Conservation (phyloP, 345 rosid species). For the Jatropha curcas region DNA sequence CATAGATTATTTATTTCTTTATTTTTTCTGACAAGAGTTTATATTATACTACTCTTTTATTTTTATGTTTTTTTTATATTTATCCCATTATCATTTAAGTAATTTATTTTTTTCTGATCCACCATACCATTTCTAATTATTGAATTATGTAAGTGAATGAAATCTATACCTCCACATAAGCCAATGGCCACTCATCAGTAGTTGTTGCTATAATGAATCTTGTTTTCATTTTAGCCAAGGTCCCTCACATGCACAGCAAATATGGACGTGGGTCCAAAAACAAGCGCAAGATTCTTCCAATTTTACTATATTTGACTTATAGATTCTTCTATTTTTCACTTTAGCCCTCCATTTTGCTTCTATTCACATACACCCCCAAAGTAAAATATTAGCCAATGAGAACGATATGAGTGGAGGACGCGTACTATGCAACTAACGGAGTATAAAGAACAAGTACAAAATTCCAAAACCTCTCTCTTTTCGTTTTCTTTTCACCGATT, state of each 20-base stretch:
- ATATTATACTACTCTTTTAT: too few species aligned
- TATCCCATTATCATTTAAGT: too few species aligned
- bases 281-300: not conserved
- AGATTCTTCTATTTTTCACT: not conserved
- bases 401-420: slow-evolving; percentile 10
- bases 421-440: not conserved
- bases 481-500: slow-evolving; percentile 10
- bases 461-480: slow-evolving; percentile 6
- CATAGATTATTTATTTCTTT: too few species aligned
- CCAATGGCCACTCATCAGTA: too few species aligned
- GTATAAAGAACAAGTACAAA: slow-evolving; percentile 3
- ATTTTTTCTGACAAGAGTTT: too few species aligned
- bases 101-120: too few species aligned
- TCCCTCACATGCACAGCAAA: not conserved
- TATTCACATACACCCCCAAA: not conserved
- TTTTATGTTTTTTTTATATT: too few species aligned
- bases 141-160: not conserved
- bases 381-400: not conserved
- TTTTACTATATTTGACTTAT: not conserved
- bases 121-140: too few species aligned
- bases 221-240: not conserved
- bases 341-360: not conserved
- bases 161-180: not conserved
- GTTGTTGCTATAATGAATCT: too few species aligned
- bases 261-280: not conserved